Percentiles rank a stretch among this genome's conserved stretches.
phyloP scores from a whole-genome alignment of 306 rosid species.

The Quillaja saponaria region DNA sequence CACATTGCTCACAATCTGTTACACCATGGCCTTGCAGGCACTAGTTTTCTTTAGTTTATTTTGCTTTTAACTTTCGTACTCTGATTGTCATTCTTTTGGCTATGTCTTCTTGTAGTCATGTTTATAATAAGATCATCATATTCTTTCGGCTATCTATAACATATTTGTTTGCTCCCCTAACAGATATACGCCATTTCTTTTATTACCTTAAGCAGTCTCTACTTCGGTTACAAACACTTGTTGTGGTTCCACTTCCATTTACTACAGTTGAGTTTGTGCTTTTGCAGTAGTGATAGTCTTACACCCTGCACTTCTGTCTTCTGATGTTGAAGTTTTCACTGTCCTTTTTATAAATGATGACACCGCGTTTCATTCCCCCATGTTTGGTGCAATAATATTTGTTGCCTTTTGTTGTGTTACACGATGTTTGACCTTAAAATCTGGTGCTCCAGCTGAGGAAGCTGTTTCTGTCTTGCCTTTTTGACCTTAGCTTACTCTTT shows the following conservation, averaged over 20 bases:
- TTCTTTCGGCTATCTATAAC: slow-evolving; percentile 11
- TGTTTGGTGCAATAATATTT: not conserved
- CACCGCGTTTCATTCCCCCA: not conserved
- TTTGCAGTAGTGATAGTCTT: not conserved
- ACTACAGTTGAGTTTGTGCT: not conserved
- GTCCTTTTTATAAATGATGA: not conserved
- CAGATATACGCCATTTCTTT: slow-evolving; percentile 23
- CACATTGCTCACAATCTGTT: slow-evolving; percentile 71
- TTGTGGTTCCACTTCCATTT: not conserved
- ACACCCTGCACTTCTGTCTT: not conserved
- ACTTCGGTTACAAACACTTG: not conserved
- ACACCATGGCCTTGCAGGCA: slow-evolving; percentile 70
- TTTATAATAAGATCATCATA: slow-evolving; percentile 18
- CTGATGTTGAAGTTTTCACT: not conserved
- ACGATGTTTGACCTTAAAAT: slow-evolving; percentile 21
- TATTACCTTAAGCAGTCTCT: not conserved
- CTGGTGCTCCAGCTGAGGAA: slow-evolving; percentile 4
- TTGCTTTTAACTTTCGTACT: not conserved
- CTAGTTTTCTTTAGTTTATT: slow-evolving; percentile 32
- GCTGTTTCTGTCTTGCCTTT: not conserved
- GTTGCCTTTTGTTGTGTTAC: slow-evolving; percentile 23
- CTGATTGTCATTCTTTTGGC: slow-evolving; percentile 40
- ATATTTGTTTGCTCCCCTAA: not conserved
- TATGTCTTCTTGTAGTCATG: slow-evolving; percentile 30
- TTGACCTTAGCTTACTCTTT: slow-evolving; percentile 18